Evolutionary conservation across 306 rosid species (phyloP), one percentile per base, ranked within the genome.

Genomic region (Cucurbita ficifolia): DNA sequence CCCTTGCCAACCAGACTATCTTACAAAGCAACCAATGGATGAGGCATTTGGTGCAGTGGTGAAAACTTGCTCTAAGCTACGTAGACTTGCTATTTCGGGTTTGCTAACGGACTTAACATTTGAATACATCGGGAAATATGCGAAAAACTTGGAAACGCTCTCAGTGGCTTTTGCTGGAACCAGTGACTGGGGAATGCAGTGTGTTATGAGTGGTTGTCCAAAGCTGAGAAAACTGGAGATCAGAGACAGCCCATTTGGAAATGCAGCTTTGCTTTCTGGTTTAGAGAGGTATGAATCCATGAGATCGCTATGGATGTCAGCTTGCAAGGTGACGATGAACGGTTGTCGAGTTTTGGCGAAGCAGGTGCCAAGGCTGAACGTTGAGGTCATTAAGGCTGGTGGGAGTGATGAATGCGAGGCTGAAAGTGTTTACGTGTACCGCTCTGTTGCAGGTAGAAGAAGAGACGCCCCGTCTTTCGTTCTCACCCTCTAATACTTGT

Each of bases 301-400:
- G 96, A 84, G 92, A 71, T 92, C 98, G 0, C 84, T 92, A 22
- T 92, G 98, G 96, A 92, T 92, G 92, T 92, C 96, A 8, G 87
- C 81, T 77, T 92, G 96, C 82, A 77, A 72, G 7, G 84, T 89
- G 38, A 89, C 96, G 5, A 86, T 80, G 89, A 79, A 84, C 11
- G 92, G 87, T 1, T 84, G 86, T 53, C 77, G 86, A 69, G 8
- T 78, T 16, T 78, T 89, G 80, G 91, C 92, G 12, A 78, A 78
- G 73, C 80, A 90, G 76, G 85, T 78, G 91, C 98, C 87, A 1
- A 81, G 96, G 79, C 76, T 92, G 85, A 92, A 92, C 67, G 92
- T 92, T 65, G 98, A 90, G 79, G 92, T 90, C 7, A 92, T 88
- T 29, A 84, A 83, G 80, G 91, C 87, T 43, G 88, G 76, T 3